Evolutionary conservation across 176 grass and related monocot genomes (phyloP), one percentile per base, ranked within the genome.

Genomic region (Carex pumila): DNA sequence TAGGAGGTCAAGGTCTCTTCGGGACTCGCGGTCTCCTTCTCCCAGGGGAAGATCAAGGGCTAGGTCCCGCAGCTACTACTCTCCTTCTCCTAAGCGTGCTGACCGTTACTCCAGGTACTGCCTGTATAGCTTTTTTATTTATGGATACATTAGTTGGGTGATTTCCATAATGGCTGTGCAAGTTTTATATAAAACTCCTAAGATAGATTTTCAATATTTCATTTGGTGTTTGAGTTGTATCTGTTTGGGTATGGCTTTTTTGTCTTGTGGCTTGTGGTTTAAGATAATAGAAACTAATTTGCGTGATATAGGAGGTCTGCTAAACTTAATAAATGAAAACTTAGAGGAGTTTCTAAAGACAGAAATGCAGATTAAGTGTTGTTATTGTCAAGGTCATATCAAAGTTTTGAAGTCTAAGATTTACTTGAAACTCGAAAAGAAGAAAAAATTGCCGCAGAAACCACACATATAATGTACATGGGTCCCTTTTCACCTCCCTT

Each of bases 41-140:
- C 85, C 88, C 54, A 89, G 89, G 54, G 52, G 79, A 14, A 86
- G 87, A 87, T 89, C 92, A 58, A n/a, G 55, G 57, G 85, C 89
- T 21, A 29, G 62, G 71, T 87, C 92, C 14, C 82, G 63, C 49
- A 91, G 92, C 85, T 55, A 91, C 89, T 80, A 91, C 87, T 94
- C 87, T 7, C 87, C 79, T 25, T 77, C 89, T 75, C 92, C 87
- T 60, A 94, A 83, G 59, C 49, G 85, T 70, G 87, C 69, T 12
- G 61, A 50, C 41, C 80, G 54, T 22, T 79, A 74, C 78, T 91
- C 84, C 7, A 89, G 84, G 91, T 91, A 29, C 2, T 3, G n/a
- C 62, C 41, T 58, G 56, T 15, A 3, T 52, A 54, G 5, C 14
- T 12, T 50, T 50, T 62, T 18, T 83, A 25, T 13, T 67, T 66